Base-by-base conservation (phyloP, 768 basidiomycete species). In the Lentinula raphanica region DNA sequence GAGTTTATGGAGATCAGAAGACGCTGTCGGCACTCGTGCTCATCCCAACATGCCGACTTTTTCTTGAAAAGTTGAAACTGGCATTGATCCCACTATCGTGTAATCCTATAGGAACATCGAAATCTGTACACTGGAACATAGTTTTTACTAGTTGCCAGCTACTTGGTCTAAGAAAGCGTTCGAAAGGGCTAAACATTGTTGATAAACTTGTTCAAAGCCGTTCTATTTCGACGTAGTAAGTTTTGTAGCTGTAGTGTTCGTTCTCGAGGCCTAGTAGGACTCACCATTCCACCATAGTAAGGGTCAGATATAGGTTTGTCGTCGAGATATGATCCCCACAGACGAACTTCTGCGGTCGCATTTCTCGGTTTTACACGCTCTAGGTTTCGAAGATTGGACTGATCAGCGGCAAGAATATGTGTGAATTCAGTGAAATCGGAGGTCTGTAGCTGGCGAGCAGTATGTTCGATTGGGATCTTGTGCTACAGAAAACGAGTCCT, bases 1-100 rank as follows among this genome's bases (percentile, higher is more conserved):
- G 3, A 87, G 91, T 58, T 81, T 98, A 23, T 98, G 95, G 95
- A 87, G 86, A 65, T 82, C 90, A 7, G 93, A 92, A 66, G 91
- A 93, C 65, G 90, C 90, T 6, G 74, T 89, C 53, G 84, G 85
- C 45, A 89, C 78, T 64, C 83, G 85, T 59, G 91, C 92, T n/a
- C 81, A 90, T 3, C 89, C 92, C 15, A 79, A 87, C 63, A 94
- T 94, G 92, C 92, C 92, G 36, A 93, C 89, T 25, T 83, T 90
- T 66, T 78, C 82, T 60, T 88, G 70, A 50, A 32, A n/a, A n/a
- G n/a, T n/a, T n/a, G n/a, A n/a, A n/a, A 36, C 29, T 9, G 28
- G 7, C 5, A 39, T 49, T 19, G 15, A n/a, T 15, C 42, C 11
- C 21, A 35, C 32, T 35, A 13, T 6, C 3, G 32, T 35, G 32